These are phyloP conservation scores for Boletus subcaerulescens DNA, from an alignment of 768 basidiomycete genomes.

Conservation along the genomic window DNA sequence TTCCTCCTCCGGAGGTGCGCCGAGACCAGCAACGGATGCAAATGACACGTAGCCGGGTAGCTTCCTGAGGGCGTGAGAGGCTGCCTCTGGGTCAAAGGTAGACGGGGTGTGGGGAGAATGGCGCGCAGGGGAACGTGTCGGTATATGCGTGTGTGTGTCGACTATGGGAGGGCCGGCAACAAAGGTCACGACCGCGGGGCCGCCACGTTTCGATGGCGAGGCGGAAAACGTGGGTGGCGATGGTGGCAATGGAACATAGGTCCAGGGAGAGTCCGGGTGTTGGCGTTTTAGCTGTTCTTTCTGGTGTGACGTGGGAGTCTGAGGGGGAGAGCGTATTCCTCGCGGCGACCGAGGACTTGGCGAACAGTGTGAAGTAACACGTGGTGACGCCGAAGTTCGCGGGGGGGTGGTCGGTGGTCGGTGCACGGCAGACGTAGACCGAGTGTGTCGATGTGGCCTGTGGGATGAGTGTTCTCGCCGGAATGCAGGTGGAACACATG, in stretches of 20 bases:
- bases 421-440: slow-evolving; percentile 12
- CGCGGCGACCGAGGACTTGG: slow-evolving; percentile 17
- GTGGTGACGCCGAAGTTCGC: slow-evolving; percentile 3
- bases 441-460: slow-evolving; percentile 10
- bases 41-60: slow-evolving; percentile 70
- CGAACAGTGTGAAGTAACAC: slow-evolving; percentile 9
- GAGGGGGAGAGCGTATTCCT: slow-evolving; percentile 16
- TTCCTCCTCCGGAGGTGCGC: slow-evolving; percentile 50
- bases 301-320: slow-evolving; percentile 18
- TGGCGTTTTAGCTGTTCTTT: slow-evolving; percentile 10
- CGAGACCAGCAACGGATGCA: slow-evolving; percentile 62
- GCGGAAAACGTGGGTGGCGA: slow-evolving; percentile 29
- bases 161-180: slow-evolving; percentile 17
- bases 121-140: slow-evolving; percentile 8
- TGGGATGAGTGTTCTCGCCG: slow-evolving; percentile 1
- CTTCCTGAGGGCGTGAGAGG: slow-evolving; percentile 52
- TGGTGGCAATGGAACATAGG: slow-evolving; percentile 28
- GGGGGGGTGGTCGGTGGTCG: slow-evolving; percentile 5
- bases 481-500: slow-evolving; percentile 3
- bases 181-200: slow-evolving; percentile 23
- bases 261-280: slow-evolving; percentile 26
- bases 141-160: slow-evolving; percentile 9
- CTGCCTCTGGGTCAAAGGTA: slow-evolving; percentile 62
- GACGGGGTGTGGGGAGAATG: slow-evolving; percentile 25
- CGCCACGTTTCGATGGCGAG: slow-evolving; percentile 27